Evolutionary conservation across 768 basidiomycete genomes (phyloP), one percentile per base, ranked within the genome.

Genomic region (Pisolithus microcarpus): DNA sequence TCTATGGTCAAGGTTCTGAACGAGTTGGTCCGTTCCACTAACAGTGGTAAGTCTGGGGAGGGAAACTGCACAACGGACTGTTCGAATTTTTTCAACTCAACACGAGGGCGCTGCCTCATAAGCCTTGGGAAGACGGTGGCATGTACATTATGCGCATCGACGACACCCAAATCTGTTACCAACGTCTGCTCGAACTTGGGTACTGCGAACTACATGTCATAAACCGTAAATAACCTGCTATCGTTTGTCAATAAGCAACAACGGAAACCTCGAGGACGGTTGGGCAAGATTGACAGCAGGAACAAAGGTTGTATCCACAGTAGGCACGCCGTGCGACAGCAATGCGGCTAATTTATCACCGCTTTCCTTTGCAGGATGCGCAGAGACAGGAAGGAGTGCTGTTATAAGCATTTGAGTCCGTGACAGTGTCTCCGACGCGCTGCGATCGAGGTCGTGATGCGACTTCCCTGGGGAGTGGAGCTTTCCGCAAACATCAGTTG

Each of bases 261-360:
- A 70, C 15, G 86, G 86, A 67, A 91, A 88, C 51, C 89, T 75
- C 39, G 85, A 75, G 38, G 82, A 81, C 16, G 87, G 80, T 56
- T 85, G 87, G 19, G 81, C 84, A 30, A 86, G 64, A 37, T 84
- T 78, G 39, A 88, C 61, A 26, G 80, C 77, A 36, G 81, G 68
- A 46, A 80, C 75, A 59, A 80, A 79, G 23, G 76, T 72, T 52
- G 78, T 72, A 45, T 83, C 80, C 37, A 70, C 57, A 15, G 66
- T 58, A 51, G 85, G 81, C 24, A 71, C 63, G 5, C 83, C 84
- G 52, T 75, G 73, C 28, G 71, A 72, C 52, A 84, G 67, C 28
- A 85, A 68, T n/a, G 65, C 58, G n/a, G 60, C 58, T 49, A 67
- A 65, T 53, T 72, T 75, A 50, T 75, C 73, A 15, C 56, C 58